Conservation (phyloP, 2,329 filamentous ascomycete genomes). For the Pseudogymnoascus sp. region DNA sequence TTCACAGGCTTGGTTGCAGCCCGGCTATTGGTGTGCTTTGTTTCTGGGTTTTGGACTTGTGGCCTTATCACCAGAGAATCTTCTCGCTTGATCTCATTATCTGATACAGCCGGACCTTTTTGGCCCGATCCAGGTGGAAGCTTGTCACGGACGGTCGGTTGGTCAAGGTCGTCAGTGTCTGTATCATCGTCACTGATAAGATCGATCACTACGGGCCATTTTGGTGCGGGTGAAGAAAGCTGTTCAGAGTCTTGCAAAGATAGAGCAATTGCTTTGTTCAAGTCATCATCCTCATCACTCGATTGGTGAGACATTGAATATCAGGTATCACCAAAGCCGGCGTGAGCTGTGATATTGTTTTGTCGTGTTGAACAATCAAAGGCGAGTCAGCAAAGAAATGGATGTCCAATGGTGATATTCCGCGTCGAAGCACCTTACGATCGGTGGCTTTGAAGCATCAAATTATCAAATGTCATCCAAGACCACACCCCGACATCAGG, state of each 20-base stretch:
- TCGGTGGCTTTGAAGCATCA: not conserved
- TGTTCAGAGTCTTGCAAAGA: constrained; percentile 39
- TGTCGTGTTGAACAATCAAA: not conserved
- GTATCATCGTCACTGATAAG: constrained; percentile 16
- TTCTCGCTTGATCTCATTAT: constrained; percentile 3
- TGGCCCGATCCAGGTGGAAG: not conserved
- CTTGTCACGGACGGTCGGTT: not conserved
- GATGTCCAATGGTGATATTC: not conserved
- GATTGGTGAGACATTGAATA: constrained; percentile 27
- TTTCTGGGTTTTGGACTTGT: not conserved
- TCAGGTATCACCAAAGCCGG: not conserved
- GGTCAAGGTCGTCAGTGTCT: constrained; percentile 15
- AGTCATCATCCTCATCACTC: constrained; percentile 48
- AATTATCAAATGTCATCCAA: not conserved
- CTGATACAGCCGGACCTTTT: not conserved
- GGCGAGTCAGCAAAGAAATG: not conserved
- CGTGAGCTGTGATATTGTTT: not conserved
- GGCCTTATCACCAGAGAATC: not conserved
- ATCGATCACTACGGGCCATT: not conserved
- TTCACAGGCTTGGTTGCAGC: not conserved
- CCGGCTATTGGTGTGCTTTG: not conserved
- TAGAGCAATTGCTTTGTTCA: constrained; percentile 55
- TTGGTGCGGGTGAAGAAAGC: not conserved
- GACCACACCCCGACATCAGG: not conserved
- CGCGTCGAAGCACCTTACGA: not conserved